Base-by-base conservation (phyloP, 495 filamentous ascomycete genomes). In the Aspergillus nanangensis region DNA sequence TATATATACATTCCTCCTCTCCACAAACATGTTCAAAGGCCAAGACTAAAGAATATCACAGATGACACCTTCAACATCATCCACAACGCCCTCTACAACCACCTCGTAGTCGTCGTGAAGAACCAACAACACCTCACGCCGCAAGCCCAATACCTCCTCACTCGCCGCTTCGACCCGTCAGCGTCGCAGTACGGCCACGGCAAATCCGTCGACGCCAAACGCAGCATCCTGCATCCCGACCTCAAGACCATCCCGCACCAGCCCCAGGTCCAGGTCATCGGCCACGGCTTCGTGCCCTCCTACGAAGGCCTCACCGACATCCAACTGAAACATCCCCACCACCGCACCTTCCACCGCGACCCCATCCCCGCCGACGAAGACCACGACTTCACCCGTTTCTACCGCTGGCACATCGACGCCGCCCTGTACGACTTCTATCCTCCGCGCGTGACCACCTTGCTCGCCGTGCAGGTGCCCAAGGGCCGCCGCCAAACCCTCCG, bases 331-430 rank as follows among this genome's bases (percentile, higher is more conserved):
- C 85, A 89, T 56, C 85, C 85, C 1, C 84, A 89, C 54, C 84
- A 89, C 70, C 75, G 72, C 44, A 86, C 79, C 14, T 89, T 89
- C 60, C 84, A 88, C 60, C 77, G 80, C 35, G 73, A 79, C 29
- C 54, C 72, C 32, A 78, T 89, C 51, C 75, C 81, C 9, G 73
- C 70, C 14, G 72, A 76, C 3, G 79, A 86, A 37, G 83, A 88
- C 50, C 69, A 83, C 19, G 74, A 77, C 34, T 79, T 72, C 60
- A 88, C 85, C 4, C 78, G 84, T 19, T 89, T 87, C 63, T 88
- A 85, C 61, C 71, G 85, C 25, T 89, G 84, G 85, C 85, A 89
- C 54, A 87, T 89, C 44, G 85, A 89, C 57, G 85, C 85, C 8
- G 84, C 85, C 5, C 67, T 88, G 3, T 89, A 89, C 57, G 85